Evolutionary conservation across 148 eudicot species (phyloP).

Genomic region (Fallopia convolvulus): DNA sequence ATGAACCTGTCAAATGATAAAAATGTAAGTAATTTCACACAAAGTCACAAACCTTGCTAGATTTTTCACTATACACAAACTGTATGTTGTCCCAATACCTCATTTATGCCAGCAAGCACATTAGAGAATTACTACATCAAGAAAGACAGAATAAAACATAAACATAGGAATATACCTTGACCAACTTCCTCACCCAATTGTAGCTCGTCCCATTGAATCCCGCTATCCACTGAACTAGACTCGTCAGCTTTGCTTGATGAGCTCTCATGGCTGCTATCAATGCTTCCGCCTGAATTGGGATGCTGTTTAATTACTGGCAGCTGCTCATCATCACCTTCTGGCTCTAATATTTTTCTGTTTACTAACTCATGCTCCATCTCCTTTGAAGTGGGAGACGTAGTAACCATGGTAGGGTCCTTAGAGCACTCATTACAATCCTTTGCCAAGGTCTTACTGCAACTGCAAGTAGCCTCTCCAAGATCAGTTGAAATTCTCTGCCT

Average conservation of each 20-base stretch:
- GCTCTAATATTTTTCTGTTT: slow-evolving; percentile 20
- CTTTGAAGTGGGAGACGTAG: slow-evolving; percentile 14
- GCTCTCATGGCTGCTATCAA: slow-evolving; percentile 29
- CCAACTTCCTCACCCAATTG: slow-evolving; percentile 63
- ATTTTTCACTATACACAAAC: background rate
- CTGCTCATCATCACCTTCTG: slow-evolving; percentile 22
- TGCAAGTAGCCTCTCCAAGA: slow-evolving; percentile 16
- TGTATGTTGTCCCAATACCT: background rate
- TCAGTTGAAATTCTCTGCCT: slow-evolving; percentile 3
- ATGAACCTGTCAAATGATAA: slow-evolving; percentile 48
- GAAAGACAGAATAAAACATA: background rate
- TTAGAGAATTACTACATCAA: background rate
- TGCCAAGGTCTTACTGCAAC: background rate
- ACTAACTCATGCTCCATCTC: slow-evolving; percentile 25
- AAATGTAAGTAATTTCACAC: background rate
- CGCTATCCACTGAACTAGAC: slow-evolving; percentile 31
- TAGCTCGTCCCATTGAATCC: slow-evolving; percentile 78
- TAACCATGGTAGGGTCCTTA: slow-evolving; percentile 12
- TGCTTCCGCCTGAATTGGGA: slow-evolving; percentile 29
- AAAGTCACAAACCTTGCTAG: background rate
- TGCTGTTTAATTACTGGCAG: slow-evolving; percentile 22
- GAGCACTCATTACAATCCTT: slow-evolving; percentile 20
- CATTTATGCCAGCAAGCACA: background rate
- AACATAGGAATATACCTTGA: slow-evolving; percentile 42
- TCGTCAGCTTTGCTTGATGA: slow-evolving; percentile 41